Evolutionary conservation across 345 rosid genomes (phyloP).

Genomic region (Streptanthus diversifolius): DNA sequence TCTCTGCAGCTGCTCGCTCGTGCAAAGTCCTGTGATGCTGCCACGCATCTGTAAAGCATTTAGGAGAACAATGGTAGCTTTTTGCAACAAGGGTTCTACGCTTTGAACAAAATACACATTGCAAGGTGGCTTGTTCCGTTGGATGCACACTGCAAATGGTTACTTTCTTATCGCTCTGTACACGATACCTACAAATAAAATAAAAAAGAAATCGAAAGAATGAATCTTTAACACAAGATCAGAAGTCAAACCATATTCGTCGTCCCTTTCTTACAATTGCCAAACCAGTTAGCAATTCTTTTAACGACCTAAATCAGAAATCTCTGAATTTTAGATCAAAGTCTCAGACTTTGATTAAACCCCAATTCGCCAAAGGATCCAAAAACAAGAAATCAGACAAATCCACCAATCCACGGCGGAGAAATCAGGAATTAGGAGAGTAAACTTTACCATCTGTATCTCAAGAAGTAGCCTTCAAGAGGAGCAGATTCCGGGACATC

Average conservation of each 20-base stretch:
- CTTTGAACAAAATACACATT: constrained; percentile 88
- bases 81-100: constrained; percentile 70
- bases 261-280: neutral
- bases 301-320: neutral
- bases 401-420: neutral
- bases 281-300: neutral
- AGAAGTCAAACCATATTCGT: neutral
- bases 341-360: constrained; percentile 2
- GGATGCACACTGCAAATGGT: constrained; percentile 91
- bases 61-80: constrained; percentile 92
- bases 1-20: constrained; percentile 90
- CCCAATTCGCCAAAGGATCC: constrained; percentile 5
- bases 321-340: neutral
- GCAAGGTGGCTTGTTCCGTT: constrained; percentile 88
- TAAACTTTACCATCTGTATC: constrained; percentile 76
- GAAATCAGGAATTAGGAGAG: neutral
- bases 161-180: constrained; percentile 92
- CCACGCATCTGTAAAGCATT: constrained; percentile 97
- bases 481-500: constrained; percentile 91
- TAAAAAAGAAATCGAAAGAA: neutral
- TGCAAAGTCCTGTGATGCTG: constrained; percentile 93
- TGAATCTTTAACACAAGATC: neutral
- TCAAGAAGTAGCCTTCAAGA: constrained; percentile 75
- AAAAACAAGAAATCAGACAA: neutral
- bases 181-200: constrained; percentile 66